Evolutionary conservation across 1,139 yeast genomes (phyloP).

Genomic region (Suhomyces bolitotheri): DNA sequence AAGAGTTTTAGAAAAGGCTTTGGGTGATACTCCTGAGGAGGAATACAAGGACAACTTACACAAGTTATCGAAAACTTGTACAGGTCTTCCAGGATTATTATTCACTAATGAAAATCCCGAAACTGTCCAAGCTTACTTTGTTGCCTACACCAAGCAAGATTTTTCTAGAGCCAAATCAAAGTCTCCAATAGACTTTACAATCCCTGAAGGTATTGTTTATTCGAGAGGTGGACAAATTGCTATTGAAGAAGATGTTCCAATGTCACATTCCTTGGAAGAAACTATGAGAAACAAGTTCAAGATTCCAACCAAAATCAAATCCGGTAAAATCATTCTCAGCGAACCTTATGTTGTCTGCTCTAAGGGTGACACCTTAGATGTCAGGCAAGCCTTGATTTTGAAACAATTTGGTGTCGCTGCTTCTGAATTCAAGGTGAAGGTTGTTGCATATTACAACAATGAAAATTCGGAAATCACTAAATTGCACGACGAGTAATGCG

Average conservation of each 20-base stretch:
- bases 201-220: slow-evolving; percentile 89
- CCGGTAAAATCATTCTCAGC: slow-evolving; percentile 79
- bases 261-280: slow-evolving; percentile 94
- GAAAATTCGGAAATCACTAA: slow-evolving; percentile 42
- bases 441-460: slow-evolving; percentile 73
- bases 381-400: slow-evolving; percentile 85
- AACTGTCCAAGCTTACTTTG: slow-evolving; percentile 82
- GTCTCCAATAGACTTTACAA: slow-evolving; percentile 77
- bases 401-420: slow-evolving; percentile 96
- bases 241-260: slow-evolving; percentile 89
- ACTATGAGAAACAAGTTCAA: slow-evolving; percentile 85
- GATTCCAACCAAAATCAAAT: slow-evolving; percentile 86
- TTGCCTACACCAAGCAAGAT: slow-evolving; percentile 74
- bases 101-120: slow-evolving; percentile 85
- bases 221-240: slow-evolving; percentile 95
- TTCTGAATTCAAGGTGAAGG: slow-evolving; percentile 80
- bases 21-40: slow-evolving; percentile 83
- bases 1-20: slow-evolving; percentile 87
- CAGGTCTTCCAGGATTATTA: slow-evolving; percentile 83
- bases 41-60: slow-evolving; percentile 86
- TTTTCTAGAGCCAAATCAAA: slow-evolving; percentile 86
- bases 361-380: slow-evolving; percentile 79
- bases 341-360: slow-evolving; percentile 80
- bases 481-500: slow-evolving; percentile 17
- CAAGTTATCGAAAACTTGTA: slow-evolving; percentile 56